These are phyloP conservation scores for Chlorophyllum brunneum DNA, from an alignment of 768 basidiomycete species.

Conservation along the genomic window DNA sequence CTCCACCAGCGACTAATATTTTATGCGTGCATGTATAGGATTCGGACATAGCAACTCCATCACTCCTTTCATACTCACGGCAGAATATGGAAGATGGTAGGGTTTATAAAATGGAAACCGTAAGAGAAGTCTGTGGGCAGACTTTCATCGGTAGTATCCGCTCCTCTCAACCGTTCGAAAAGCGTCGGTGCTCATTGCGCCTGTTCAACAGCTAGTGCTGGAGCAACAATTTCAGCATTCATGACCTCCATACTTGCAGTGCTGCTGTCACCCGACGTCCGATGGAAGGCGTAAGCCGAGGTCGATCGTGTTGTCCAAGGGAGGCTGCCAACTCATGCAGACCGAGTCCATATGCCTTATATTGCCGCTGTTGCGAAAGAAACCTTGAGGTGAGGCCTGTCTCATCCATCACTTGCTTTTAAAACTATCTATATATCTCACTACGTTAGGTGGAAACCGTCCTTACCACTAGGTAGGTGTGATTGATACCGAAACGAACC, in stretches of 20 bases:
- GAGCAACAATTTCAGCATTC: constrained; percentile 4
- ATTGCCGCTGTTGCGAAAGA: neutral
- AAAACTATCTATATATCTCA: neutral
- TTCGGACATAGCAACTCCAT: too few relatives aligned
- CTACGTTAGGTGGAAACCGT: neutral
- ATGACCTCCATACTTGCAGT: neutral
- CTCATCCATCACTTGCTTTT: too few relatives aligned
- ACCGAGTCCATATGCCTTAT: neutral
- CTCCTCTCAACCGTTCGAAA: neutral
- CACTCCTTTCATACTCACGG: too few relatives aligned
- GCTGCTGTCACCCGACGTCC: constrained; percentile 1
- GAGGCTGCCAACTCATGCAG: neutral
- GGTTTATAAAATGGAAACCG: too few relatives aligned
- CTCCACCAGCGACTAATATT: too few relatives aligned
- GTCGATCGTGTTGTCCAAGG: constrained; percentile 4
- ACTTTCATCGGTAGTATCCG: neutral
- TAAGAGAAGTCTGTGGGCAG: too few relatives aligned
- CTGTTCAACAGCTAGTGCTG: constrained; percentile 1
- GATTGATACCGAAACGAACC: neutral
- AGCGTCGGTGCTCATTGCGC: neutral
- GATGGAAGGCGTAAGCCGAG: constrained; percentile 1
- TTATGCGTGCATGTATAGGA: too few relatives aligned
- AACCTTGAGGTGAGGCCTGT: neutral
- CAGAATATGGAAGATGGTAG: too few relatives aligned
- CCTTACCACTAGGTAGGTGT: neutral